A percentile compares a stretch with the other conserved stretches of the same genome.
Conservation (phyloP, 306 rosid genomes). For the Benincasa hispida region DNA sequence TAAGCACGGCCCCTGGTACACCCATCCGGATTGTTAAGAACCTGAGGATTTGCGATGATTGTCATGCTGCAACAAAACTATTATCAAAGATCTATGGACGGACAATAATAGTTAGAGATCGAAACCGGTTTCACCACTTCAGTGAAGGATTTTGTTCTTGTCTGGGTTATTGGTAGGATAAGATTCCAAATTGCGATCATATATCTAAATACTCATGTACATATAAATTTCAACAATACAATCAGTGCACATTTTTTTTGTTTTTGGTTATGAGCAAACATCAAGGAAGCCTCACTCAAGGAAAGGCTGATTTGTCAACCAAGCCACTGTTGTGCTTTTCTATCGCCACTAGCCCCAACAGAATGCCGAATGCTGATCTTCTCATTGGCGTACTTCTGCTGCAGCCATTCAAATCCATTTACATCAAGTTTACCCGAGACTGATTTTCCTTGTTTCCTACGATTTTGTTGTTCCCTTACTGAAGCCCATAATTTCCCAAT, state of each 20-base stretch:
- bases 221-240: not conserved
- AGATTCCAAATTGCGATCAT: not conserved
- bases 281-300: not conserved
- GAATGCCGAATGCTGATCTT: slow-evolving; percentile 87
- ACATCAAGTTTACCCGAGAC: slow-evolving; percentile 85
- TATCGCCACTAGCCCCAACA: slow-evolving; percentile 74
- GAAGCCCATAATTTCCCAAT: slow-evolving; percentile 79
- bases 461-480: slow-evolving; percentile 61
- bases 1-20: slow-evolving; percentile 34
- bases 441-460: slow-evolving; percentile 78
- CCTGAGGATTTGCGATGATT: slow-evolving; percentile 53
- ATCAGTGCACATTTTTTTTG: not conserved
- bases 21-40: slow-evolving; percentile 50
- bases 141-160: slow-evolving; percentile 52
- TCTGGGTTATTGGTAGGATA: slow-evolving; percentile 31
- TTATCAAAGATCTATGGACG: slow-evolving; percentile 50
- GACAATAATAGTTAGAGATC: slow-evolving; percentile 46
- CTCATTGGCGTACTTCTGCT: slow-evolving; percentile 65
- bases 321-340: slow-evolving; percentile 87
- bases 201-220: not conserved
- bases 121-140: slow-evolving; percentile 58
- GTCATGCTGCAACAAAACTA: slow-evolving; percentile 48
- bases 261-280: not conserved
- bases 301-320: slow-evolving; percentile 30
- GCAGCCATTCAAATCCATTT: slow-evolving; percentile 84